These are phyloP conservation scores for Camelina neglecta DNA, from an alignment of 345 rosid species.

Conservation along the genomic window DNA sequence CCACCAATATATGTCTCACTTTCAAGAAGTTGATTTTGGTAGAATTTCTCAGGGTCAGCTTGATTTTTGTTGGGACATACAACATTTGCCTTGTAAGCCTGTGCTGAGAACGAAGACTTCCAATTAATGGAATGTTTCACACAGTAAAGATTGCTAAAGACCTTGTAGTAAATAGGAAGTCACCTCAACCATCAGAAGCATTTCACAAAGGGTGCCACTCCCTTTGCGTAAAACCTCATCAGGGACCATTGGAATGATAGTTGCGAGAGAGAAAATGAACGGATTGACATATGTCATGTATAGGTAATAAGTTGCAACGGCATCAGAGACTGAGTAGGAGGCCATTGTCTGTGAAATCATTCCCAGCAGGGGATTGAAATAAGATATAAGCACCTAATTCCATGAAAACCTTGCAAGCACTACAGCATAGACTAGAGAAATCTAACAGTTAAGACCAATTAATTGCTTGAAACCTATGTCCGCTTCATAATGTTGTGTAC, in stretches of 20 bases:
- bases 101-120: conserved; percentile 33
- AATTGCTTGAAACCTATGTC: conserved; percentile 11
- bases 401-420: conserved; percentile 25
- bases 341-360: conserved; percentile 88
- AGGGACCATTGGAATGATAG: conserved; percentile 97
- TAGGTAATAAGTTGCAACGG: conserved; percentile 92
- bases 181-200: conserved; percentile 99
- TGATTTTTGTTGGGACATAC: conserved; percentile 98
- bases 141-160: conserved; percentile 28
- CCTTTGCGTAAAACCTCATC: conserved; percentile 99
- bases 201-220: conserved; percentile 99
- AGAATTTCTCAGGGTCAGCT: conserved; percentile 86
- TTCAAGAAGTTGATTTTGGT: conserved; percentile 83
- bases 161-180: conserved; percentile 36
- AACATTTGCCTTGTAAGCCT: conserved; percentile 95
- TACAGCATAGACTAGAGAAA: conserved; percentile 28
- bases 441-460: conserved; percentile 14
- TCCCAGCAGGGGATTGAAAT: conserved; percentile 36
- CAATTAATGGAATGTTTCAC: conserved; percentile 35
- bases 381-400: conserved; percentile 30
- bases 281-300: conserved; percentile 99
- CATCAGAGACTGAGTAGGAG: conserved; percentile 98
- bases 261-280: conserved; percentile 94
- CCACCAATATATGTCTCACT: conserved; percentile 99
- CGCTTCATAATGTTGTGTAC: conserved; percentile 17